Conservation (phyloP, 116 monocot species). For the Zostera marina region DNA sequence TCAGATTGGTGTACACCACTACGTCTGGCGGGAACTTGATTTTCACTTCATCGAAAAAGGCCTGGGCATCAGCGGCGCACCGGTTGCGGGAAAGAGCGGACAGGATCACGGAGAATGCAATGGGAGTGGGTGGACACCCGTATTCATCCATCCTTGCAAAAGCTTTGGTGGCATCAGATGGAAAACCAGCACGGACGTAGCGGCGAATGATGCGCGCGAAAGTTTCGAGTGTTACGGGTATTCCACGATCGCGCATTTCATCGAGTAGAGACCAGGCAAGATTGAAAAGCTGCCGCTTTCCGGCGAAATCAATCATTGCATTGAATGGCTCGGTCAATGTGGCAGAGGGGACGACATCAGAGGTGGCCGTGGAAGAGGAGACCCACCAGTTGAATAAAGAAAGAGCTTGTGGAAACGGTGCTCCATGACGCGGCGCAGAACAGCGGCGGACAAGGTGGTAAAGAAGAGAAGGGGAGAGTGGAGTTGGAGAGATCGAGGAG, state of each 20-base stretch:
- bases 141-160: constrained; percentile 66
- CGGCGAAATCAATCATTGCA: constrained; percentile 65
- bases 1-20: constrained; percentile 52
- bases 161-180: constrained; percentile 32
- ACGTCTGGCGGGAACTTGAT: constrained; percentile 51
- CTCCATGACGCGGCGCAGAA: constrained; percentile 41
- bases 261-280: constrained; percentile 59
- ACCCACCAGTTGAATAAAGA: constrained; percentile 67
- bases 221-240: constrained; percentile 28
- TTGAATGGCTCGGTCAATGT: constrained; percentile 19
- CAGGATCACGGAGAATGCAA: constrained; percentile 43
- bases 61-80: constrained; percentile 57
- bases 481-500: constrained; percentile 27
- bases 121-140: constrained; percentile 27
- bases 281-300: constrained; percentile 27
- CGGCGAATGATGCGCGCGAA: constrained; percentile 56
- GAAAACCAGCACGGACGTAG: constrained; percentile 46
- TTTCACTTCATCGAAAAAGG: constrained; percentile 48
- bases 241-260: constrained; percentile 24
- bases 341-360: background rate
- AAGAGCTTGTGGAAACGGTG: constrained; percentile 54
- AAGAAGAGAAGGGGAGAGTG: constrained; percentile 28
- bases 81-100: constrained; percentile 47
- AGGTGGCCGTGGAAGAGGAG: too few species aligned
- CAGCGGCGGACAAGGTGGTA: constrained; percentile 32